A percentile compares a stretch with the other conserved stretches of the same genome.
Evolutionary conservation across 306 rosid genomes (phyloP).

Genomic region (Chamaecrista fasciculata): DNA sequence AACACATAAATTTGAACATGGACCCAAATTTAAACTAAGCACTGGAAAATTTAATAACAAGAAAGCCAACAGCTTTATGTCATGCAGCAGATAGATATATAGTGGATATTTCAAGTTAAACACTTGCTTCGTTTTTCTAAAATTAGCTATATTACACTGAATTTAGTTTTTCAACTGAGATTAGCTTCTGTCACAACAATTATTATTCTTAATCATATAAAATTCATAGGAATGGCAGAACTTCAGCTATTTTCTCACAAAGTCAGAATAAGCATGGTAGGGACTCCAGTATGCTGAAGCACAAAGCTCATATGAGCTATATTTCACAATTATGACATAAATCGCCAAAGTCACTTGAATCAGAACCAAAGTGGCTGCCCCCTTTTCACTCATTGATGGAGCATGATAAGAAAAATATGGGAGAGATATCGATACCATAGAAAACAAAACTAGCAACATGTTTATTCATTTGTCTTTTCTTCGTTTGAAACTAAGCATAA

Average conservation of each 20-base stretch:
- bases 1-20: conserved; percentile 4
- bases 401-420: not conserved
- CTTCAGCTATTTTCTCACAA: not conserved
- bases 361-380: not conserved
- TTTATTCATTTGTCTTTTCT: not conserved
- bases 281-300: not conserved
- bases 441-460: not conserved
- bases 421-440: not conserved
- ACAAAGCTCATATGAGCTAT: not conserved
- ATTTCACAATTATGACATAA: not conserved
- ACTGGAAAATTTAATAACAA: conserved; percentile 19
- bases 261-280: conserved; percentile 2
- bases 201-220: not conserved
- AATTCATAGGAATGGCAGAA: not conserved
- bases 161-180: not conserved
- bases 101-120: not conserved
- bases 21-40: conserved; percentile 18
- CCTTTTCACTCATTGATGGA: not conserved
- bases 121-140: not conserved
- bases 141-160: not conserved
- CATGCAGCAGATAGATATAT: not conserved
- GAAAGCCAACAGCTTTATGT: conserved; percentile 2
- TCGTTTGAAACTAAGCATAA: not conserved
- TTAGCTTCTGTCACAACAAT: not conserved
- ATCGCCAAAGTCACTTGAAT: too few species aligned